Evolutionary conservation across 176 grass and related monocot genomes (phyloP).

Genomic region (Saccharum spontaneum): DNA sequence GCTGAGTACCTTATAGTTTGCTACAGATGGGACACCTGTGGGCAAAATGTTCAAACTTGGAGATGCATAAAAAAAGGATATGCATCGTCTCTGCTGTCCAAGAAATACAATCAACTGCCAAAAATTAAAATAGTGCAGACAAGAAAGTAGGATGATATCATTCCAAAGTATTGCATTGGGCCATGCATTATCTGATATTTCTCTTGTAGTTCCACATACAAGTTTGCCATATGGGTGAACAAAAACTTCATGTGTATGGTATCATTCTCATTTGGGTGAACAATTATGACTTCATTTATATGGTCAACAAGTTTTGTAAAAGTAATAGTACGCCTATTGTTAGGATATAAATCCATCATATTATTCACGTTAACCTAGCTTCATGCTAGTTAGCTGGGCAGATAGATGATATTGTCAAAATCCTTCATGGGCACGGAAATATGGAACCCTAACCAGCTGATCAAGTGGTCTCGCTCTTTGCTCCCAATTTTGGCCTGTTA

Average conservation of each 20-base stretch:
- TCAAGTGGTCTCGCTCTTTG: background rate
- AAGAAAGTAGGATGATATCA: background rate
- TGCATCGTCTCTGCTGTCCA: background rate
- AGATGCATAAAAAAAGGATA: background rate
- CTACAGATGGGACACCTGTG: background rate
- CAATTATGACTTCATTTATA: background rate
- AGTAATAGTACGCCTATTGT: background rate
- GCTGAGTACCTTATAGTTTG: constrained; percentile 1
- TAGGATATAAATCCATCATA: background rate
- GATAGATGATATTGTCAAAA: background rate
- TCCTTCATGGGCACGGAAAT: background rate
- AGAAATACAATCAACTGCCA: background rate
- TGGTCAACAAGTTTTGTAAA: background rate
- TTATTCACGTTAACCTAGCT: background rate
- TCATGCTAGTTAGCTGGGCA: background rate
- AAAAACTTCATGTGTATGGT: background rate
- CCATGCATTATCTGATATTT: no score
- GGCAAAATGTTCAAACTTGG: background rate
- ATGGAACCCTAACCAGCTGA: background rate
- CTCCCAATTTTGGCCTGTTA: background rate
- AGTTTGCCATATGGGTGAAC: background rate
- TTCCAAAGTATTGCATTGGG: background rate
- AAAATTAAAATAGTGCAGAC: background rate
- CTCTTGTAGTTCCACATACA: background rate
- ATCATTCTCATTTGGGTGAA: background rate